Evolutionary conservation across 139 green algal species (phyloP).

Genomic region (Eudorina sp.): DNA sequence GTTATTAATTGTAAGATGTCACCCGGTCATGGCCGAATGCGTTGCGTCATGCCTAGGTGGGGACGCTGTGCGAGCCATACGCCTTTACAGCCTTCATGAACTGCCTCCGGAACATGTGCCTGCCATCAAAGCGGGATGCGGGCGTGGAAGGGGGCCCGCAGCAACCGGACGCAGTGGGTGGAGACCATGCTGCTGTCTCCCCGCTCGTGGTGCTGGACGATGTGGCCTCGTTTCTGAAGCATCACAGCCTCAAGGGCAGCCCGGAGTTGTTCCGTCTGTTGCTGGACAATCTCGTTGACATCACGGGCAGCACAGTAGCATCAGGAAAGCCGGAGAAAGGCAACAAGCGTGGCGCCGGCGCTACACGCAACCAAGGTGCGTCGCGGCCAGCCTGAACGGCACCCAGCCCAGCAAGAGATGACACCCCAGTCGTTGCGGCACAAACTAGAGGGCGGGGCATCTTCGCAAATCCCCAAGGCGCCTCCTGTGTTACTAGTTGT

Average conservation of each 20-base stretch:
- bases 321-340: background rate
- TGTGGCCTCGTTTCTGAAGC: constrained; percentile 8
- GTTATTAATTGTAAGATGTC: background rate
- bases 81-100: constrained; percentile 45
- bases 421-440: no score
- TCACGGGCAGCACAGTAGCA: background rate
- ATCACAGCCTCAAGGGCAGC: constrained; percentile 16
- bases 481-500: no score
- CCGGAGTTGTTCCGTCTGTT: constrained; percentile 22
- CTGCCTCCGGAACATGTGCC: constrained; percentile 28
- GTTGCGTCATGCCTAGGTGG: constrained; percentile 29
- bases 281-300: constrained; percentile 20
- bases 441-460: no score
- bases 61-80: constrained; percentile 51
- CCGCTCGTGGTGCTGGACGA: background rate
- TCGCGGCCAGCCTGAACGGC: no score
- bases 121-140: background rate
- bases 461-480: no score
- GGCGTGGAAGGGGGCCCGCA: background rate
- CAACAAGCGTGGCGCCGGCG: background rate
- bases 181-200: background rate
- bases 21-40: background rate
- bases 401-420: no score
- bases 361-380: background rate
- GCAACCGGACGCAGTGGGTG: background rate